Conservation (phyloP, 495 filamentous ascomycete genomes). For the Schizothecium vesticola region DNA sequence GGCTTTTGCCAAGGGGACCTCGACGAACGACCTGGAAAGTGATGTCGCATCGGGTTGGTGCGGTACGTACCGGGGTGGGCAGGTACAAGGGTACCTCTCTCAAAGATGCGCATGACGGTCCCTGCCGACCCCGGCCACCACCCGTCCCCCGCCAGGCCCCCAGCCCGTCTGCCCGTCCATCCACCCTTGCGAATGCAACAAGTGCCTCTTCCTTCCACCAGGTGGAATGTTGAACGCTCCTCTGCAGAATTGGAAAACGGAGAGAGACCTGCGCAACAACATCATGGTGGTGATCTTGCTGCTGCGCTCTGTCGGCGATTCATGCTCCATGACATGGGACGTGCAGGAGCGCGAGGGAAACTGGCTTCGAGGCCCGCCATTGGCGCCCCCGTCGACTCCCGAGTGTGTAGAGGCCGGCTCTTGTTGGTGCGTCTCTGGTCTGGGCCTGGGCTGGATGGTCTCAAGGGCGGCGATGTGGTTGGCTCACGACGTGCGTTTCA, state of each 20-base stretch:
- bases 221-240: background rate
- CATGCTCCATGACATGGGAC: background rate
- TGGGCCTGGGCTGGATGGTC: conserved; percentile 13
- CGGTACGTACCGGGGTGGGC: background rate
- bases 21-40: background rate
- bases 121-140: background rate
- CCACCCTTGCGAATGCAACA: background rate
- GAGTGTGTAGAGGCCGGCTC: background rate
- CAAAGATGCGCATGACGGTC: background rate
- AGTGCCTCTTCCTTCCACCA: background rate
- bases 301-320: background rate
- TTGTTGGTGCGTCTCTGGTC: conserved; percentile 5
- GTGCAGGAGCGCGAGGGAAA: background rate
- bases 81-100: background rate
- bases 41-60: background rate
- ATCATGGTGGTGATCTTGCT: background rate
- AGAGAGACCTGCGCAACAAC: background rate
- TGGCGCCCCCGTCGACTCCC: background rate
- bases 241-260: background rate
- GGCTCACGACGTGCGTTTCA: conserved; percentile 26
- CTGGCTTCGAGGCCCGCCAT: background rate
- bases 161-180: background rate
- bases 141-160: background rate
- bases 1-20: background rate
- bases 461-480: conserved; percentile 17